Evolutionary conservation across 192 early-diverging fungal species (phyloP).

Genomic region (Umbelopsis ramanniana): DNA sequence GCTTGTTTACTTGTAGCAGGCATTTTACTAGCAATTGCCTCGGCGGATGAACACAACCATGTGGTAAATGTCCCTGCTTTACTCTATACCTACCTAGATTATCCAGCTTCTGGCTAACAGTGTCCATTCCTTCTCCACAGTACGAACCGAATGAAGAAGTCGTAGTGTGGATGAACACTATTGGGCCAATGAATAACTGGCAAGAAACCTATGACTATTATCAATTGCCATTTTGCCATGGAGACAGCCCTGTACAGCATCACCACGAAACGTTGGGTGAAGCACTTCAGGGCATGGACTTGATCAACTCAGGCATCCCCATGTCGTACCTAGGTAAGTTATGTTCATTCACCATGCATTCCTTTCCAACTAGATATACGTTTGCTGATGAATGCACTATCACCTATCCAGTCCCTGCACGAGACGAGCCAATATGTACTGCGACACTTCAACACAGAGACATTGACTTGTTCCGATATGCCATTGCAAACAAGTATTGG

Average conservation of each 20-base stretch:
- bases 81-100: not conserved
- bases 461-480: conserved; percentile 64
- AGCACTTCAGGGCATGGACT: conserved; percentile 76
- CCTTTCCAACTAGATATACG: not conserved
- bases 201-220: conserved; percentile 81
- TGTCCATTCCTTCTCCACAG: conserved; percentile 39
- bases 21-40: conserved; percentile 19
- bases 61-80: conserved; percentile 23
- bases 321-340: conserved; percentile 66
- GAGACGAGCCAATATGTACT: conserved; percentile 53
- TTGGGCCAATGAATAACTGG: conserved; percentile 64
- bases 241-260: conserved; percentile 61
- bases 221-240: conserved; percentile 75
- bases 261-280: conserved; percentile 83
- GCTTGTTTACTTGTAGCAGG: conserved; percentile 10
- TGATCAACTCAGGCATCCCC: conserved; percentile 70
- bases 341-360: not conserved
- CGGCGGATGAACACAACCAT: conserved; percentile 36
- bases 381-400: not conserved
- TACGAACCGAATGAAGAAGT: conserved; percentile 68
- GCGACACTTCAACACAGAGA: conserved; percentile 46
- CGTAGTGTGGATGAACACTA: conserved; percentile 72
- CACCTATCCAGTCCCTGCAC: conserved; percentile 23
- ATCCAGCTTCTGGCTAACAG: not conserved
- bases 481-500: conserved; percentile 67